phyloP scores from a whole-genome alignment of 768 basidiomycete species.

The Lactarius sp. region DNA sequence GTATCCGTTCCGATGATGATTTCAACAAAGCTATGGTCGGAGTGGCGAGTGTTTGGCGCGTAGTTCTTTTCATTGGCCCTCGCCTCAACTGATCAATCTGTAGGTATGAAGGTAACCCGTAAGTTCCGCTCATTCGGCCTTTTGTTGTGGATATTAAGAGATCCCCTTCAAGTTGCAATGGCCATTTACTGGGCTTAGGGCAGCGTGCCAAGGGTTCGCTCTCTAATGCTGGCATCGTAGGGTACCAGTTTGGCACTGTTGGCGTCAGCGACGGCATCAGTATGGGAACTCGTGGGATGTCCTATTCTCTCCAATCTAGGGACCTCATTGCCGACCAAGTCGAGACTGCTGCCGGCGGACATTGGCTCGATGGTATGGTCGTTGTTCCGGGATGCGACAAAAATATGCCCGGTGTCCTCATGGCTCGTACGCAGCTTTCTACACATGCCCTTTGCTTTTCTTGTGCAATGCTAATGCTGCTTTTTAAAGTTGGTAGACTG shows the following conservation, averaged over 20 bases:
- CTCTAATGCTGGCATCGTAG: slow-evolving; percentile 63
- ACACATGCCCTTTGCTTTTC: slow-evolving; percentile 1
- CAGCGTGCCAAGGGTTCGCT: slow-evolving; percentile 84
- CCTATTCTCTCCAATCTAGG: slow-evolving; percentile 93
- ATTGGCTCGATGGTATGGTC: slow-evolving; percentile 98
- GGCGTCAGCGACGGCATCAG: slow-evolving; percentile 99
- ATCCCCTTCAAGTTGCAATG: slow-evolving; percentile 70
- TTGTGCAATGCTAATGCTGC: background rate
- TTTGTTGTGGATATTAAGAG: slow-evolving; percentile 1
- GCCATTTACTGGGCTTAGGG: slow-evolving; percentile 85
- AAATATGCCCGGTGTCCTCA: slow-evolving; percentile 99
- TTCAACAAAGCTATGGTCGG: slow-evolving; percentile 97
- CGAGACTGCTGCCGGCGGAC: slow-evolving; percentile 92
- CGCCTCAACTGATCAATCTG: slow-evolving; percentile 21
- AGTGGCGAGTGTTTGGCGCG: slow-evolving; percentile 92
- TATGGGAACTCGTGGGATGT: slow-evolving; percentile 94
- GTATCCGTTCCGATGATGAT: slow-evolving; percentile 72
- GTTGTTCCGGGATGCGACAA: slow-evolving; percentile 98
- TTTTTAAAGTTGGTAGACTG: slow-evolving; percentile 71
- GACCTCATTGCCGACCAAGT: slow-evolving; percentile 98
- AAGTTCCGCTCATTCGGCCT: slow-evolving; percentile 34
- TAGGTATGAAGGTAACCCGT: slow-evolving; percentile 99
- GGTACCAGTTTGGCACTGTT: slow-evolving; percentile 96
- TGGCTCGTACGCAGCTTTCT: slow-evolving; percentile 67
- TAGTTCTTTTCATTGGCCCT: slow-evolving; percentile 25